These are phyloP conservation scores for Pseudonectria foliicola DNA, from an alignment of 2,329 filamentous ascomycete genomes.

Conservation along the genomic window DNA sequence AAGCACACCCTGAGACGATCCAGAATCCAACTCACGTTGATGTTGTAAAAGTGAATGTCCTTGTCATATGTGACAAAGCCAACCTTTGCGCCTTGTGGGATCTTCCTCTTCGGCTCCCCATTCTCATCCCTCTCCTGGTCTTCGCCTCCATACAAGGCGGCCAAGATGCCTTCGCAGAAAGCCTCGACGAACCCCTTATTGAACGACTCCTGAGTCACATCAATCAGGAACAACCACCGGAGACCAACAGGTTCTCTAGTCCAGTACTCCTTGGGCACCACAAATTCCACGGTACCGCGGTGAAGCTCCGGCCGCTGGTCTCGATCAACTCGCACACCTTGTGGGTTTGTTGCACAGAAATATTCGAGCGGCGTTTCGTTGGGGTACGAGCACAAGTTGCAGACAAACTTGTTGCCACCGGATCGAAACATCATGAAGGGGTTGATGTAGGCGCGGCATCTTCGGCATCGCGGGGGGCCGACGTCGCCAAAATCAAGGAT, in stretches of 20 bases:
- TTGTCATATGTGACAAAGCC: slow-evolving; percentile 96
- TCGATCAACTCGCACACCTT: slow-evolving; percentile 80
- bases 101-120: slow-evolving; percentile 44
- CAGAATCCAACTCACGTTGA: slow-evolving; percentile 55
- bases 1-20: too few relatives aligned
- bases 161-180: slow-evolving; percentile 81
- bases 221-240: slow-evolving; percentile 84
- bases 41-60: slow-evolving; percentile 96
- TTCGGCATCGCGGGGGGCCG: slow-evolving; percentile 83
- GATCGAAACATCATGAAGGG: slow-evolving; percentile 97
- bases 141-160: slow-evolving; percentile 72
- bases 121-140: slow-evolving; percentile 42
- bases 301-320: slow-evolving; percentile 84
- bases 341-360: slow-evolving; percentile 82
- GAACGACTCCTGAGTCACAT: slow-evolving; percentile 85
- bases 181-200: slow-evolving; percentile 87
- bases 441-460: slow-evolving; percentile 96
- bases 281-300: slow-evolving; percentile 88
- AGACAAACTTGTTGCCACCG: slow-evolving; percentile 93
- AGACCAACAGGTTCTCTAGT: slow-evolving; percentile 86
- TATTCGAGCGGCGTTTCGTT: slow-evolving; percentile 92
- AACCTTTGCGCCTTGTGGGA: slow-evolving; percentile 77
- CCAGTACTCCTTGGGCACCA: slow-evolving; percentile 98
- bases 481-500: slow-evolving; percentile 90
- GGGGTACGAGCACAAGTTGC: slow-evolving; percentile 95